Evolutionary conservation across 257 asterid species (phyloP).

Genomic region (Fraxinus cuspidata): DNA sequence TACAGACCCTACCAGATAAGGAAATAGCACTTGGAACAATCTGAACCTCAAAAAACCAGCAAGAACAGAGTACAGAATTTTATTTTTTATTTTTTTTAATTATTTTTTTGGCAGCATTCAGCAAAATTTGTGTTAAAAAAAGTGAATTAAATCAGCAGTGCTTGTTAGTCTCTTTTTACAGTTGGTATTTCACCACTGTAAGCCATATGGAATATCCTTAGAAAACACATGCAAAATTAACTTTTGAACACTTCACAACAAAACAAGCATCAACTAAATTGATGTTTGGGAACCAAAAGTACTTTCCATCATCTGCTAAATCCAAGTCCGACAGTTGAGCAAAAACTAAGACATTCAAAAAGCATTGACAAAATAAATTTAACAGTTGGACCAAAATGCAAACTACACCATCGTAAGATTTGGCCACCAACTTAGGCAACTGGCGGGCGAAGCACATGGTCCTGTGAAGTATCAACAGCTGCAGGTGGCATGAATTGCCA

Average conservation of each 20-base stretch:
- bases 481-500: conserved; percentile 99
- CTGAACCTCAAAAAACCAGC: too few relatives aligned
- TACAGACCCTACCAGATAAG: too few relatives aligned
- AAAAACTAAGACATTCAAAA: conserved; percentile 33
- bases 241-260: not conserved
- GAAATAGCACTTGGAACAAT: too few relatives aligned
- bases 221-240: not conserved
- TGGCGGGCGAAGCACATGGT: conserved; percentile 94
- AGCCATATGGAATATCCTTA: not conserved
- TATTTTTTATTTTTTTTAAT: too few relatives aligned
- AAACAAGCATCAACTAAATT: not conserved
- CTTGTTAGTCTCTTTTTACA: too few relatives aligned
- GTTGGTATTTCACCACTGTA: not conserved
- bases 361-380: conserved; percentile 30
- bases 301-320: conserved; percentile 39
- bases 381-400: conserved; percentile 32
- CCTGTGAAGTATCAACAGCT: conserved; percentile 94
- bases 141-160: not conserved
- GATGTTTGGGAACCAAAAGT: conserved; percentile 23
- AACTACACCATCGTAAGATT: conserved; percentile 21
- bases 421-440: conserved; percentile 62
- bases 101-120: too few relatives aligned
- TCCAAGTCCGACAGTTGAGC: conserved; percentile 42
- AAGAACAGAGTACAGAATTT: too few relatives aligned
- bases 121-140: too few relatives aligned